These are phyloP conservation scores for Marasmius oreades DNA, from an alignment of 1,284 basidiomycete species.

Conservation along the genomic window DNA sequence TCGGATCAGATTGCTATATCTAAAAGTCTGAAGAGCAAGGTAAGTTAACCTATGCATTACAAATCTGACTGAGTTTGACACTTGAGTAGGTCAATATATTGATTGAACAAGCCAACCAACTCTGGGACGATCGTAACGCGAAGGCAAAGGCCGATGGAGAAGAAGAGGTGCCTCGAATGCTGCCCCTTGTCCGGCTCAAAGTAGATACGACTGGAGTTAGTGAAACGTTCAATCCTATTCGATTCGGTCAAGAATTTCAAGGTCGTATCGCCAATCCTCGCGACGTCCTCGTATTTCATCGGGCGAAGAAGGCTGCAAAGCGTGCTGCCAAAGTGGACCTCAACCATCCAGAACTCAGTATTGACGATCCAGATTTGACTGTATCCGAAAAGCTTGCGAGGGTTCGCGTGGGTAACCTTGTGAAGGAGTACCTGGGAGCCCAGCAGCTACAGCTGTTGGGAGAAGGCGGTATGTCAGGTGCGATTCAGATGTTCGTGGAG, in stretches of 20 bases:
- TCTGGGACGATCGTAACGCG: slow-evolving; percentile 80
- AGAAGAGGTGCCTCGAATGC: slow-evolving; percentile 63
- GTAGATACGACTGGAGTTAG: slow-evolving; percentile 89
- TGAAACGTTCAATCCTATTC: slow-evolving; percentile 91
- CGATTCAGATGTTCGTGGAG: slow-evolving; percentile 90
- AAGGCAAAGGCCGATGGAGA: slow-evolving; percentile 66
- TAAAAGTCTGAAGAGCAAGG: slow-evolving; percentile 74
- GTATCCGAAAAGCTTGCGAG: slow-evolving; percentile 65
- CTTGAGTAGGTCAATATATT: slow-evolving; percentile 67
- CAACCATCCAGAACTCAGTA: slow-evolving; percentile 71
- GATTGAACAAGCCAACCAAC: slow-evolving; percentile 70
- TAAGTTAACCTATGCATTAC: slow-evolving; percentile 26
- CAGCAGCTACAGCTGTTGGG: slow-evolving; percentile 88
- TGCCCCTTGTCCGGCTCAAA: slow-evolving; percentile 89
- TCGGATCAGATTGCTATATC: slow-evolving; percentile 78
- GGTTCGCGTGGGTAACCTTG: slow-evolving; percentile 75
- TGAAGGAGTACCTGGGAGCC: slow-evolving; percentile 84
- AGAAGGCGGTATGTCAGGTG: slow-evolving; percentile 85
- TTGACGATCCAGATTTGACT: slow-evolving; percentile 67
- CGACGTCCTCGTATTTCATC: slow-evolving; percentile 89
- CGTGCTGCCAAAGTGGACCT: slow-evolving; percentile 51
- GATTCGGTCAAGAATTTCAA: slow-evolving; percentile 95
- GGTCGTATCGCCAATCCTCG: slow-evolving; percentile 92
- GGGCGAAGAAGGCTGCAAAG: slow-evolving; percentile 63
- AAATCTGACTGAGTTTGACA: background rate